Percentiles rank a stretch among this genome's conserved stretches.
Conservation (phyloP, 1,284 basidiomycete genomes). For the Ustilago xerochloae region DNA sequence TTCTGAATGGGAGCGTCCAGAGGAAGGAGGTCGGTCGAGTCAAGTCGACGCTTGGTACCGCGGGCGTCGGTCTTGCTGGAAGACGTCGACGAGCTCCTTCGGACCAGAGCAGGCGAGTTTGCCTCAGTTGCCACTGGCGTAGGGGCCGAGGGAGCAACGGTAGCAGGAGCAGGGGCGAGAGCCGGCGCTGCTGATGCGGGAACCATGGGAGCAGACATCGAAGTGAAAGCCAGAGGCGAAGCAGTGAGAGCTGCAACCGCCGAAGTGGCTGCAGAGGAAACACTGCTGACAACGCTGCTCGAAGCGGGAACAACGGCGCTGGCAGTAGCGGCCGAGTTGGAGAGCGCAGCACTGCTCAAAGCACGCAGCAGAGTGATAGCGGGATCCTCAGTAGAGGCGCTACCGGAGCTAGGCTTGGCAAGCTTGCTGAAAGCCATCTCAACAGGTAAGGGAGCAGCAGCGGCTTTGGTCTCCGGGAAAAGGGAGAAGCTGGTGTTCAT, state of each 20-base stretch:
- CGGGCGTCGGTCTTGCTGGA: slow-evolving; percentile 30
- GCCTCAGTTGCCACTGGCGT: neutral
- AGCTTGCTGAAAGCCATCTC: slow-evolving; percentile 59
- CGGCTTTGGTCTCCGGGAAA: slow-evolving; percentile 40
- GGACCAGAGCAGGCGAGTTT: slow-evolving; percentile 27
- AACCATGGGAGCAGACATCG: slow-evolving; percentile 18
- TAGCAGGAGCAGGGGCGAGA: slow-evolving; percentile 16
- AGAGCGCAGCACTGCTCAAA: slow-evolving; percentile 47
- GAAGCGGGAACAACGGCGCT: slow-evolving; percentile 7
- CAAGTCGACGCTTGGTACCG: slow-evolving; percentile 60
- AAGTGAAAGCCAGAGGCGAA: slow-evolving; percentile 47
- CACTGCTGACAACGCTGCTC: slow-evolving; percentile 13
- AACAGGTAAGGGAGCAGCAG: slow-evolving; percentile 28
- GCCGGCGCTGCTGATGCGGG: slow-evolving; percentile 25
- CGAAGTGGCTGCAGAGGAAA: slow-evolving; percentile 8
- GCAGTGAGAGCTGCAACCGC: slow-evolving; percentile 35
- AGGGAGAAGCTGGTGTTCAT: slow-evolving; percentile 52
- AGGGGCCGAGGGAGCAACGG: slow-evolving; percentile 5
- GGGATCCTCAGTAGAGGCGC: slow-evolving; percentile 34
- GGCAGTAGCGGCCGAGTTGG: slow-evolving; percentile 30
- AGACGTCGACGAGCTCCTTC: slow-evolving; percentile 31
- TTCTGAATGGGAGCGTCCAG: slow-evolving; percentile 66
- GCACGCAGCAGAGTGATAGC: slow-evolving; percentile 51
- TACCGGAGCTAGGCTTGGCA: slow-evolving; percentile 32
- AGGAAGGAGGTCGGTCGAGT: slow-evolving; percentile 61